Evolutionary conservation across 352 stramenopile species (phyloP).

Genomic region (Pythium aphanidermatum): DNA sequence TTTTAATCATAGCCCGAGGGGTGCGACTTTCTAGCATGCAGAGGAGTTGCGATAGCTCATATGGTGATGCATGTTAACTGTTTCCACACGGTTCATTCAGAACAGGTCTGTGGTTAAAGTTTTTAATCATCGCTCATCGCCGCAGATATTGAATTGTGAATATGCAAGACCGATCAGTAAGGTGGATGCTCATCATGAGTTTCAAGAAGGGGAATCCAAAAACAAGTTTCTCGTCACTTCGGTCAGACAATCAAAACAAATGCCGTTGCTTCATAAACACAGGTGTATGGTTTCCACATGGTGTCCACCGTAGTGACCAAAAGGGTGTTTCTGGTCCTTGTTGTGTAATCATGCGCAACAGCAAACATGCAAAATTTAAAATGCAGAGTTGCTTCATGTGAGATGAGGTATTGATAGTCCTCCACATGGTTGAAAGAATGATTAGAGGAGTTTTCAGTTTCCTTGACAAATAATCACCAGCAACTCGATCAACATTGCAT

Average conservation of each 20-base stretch:
- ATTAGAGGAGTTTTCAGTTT: conserved; percentile 16
- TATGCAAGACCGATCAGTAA: conserved; percentile 14
- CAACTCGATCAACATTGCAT: conserved; percentile 13
- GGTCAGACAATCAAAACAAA: conserved; percentile 14
- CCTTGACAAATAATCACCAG: conserved; percentile 16
- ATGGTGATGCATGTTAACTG: conserved; percentile 88
- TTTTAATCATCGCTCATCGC: conserved; percentile 70
- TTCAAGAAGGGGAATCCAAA: conserved; percentile 88
- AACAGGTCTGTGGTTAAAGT: conserved; percentile 85
- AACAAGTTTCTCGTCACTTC: conserved; percentile 67
- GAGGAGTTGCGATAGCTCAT: conserved; percentile 39
- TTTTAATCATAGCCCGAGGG: conserved; percentile 81
- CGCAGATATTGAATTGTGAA: neutral
- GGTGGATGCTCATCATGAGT: conserved; percentile 77
- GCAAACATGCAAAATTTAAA: neutral
- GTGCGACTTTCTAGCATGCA: neutral
- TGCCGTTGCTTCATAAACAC: conserved; percentile 84
- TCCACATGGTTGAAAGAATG: conserved; percentile 11
- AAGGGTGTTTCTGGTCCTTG: conserved; percentile 75
- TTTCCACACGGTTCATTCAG: conserved; percentile 80
- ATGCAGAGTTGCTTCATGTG: conserved; percentile 8
- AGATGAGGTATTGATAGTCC: conserved; percentile 7
- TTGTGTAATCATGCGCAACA: conserved; percentile 55
- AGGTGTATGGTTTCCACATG: conserved; percentile 81
- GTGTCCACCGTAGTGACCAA: conserved; percentile 65